Base-by-base conservation (phyloP, 2,329 filamentous ascomycete genomes). In the Rasamsonia emersonii region DNA sequence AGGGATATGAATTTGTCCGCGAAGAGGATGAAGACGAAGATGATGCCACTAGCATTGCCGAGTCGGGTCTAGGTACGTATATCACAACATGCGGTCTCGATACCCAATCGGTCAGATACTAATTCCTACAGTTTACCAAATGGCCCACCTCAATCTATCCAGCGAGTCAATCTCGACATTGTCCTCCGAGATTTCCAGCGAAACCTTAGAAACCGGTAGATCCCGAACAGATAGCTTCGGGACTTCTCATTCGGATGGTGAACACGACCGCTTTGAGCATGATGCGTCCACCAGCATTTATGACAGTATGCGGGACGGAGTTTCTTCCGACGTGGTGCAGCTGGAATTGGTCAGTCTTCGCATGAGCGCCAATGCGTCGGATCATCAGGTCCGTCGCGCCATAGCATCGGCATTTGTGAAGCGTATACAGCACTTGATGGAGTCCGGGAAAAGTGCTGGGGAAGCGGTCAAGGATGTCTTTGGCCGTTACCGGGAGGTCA, bases 261-360 rank as follows among this genome's bases (percentile, higher is more conserved):
- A 62, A 31, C 59, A 70, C 14, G 69, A 72, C 36, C 69, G 77
- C 36, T 96, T 96, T 70, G 84, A 94, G 54, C 71, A 80, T 39
- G 89, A 95, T 50, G 89, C 89, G 16, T 83, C 89, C 3, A 71
- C 79, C 42, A 89, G 85, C 39, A 73, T 96, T n/a, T 72, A 88
- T 40, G 88, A 95, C 49, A 83, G 86, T 15, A 70, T 96, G 24
- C 79, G 82, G 31, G 73, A 77, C 38, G 81, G 79, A 14, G 67
- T 76, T 30, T 73, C 75, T 9, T 75, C 77, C 8, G 84, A 93
- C 53, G 91, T 93, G 42, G 88, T 94, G 49, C 86, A 89, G 54
- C 74, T 96, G 19, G 91, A 98, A 56, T 82, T 98, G 41, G 93
- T 88, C 67, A 84, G 86, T 28, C 70, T 96, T n/a, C 81, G 89